Conservation (phyloP, 306 rosid genomes). For the Ormosia emarginata region DNA sequence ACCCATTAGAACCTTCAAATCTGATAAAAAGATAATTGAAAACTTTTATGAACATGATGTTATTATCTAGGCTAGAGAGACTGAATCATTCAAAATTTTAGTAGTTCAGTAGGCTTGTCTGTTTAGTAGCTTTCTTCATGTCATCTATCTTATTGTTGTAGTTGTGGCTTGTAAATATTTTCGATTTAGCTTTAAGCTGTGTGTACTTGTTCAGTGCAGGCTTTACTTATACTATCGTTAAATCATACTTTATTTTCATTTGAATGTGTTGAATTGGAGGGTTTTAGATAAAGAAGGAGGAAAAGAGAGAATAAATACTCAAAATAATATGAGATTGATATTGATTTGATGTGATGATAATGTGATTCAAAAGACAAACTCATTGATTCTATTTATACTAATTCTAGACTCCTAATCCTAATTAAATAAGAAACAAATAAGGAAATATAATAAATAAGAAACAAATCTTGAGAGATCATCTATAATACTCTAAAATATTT, state of each 20-base stretch:
- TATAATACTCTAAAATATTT: no score
- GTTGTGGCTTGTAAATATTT: background rate
- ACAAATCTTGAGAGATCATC: no score
- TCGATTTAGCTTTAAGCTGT: background rate
- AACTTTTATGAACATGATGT: background rate
- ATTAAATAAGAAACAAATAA: no score
- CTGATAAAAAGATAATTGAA: background rate
- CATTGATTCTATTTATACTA: no score
- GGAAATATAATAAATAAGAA: no score
- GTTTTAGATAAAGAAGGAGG: no score
- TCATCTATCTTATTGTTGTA: background rate
- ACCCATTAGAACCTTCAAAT: background rate
- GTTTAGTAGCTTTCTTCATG: background rate
- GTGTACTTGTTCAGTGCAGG: background rate
- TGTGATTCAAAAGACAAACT: no score
- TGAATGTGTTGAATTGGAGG: background rate
- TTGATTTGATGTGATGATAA: no score
- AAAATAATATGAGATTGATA: no score
- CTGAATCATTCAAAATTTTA: background rate
- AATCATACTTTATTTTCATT: background rate
- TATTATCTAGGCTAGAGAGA: background rate
- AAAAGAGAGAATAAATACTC: no score
- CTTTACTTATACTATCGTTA: background rate
- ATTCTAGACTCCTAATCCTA: no score
- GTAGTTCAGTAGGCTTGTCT: background rate